Base-by-base conservation (phyloP, 768 basidiomycete species). In the Suillus ampliporus region DNA sequence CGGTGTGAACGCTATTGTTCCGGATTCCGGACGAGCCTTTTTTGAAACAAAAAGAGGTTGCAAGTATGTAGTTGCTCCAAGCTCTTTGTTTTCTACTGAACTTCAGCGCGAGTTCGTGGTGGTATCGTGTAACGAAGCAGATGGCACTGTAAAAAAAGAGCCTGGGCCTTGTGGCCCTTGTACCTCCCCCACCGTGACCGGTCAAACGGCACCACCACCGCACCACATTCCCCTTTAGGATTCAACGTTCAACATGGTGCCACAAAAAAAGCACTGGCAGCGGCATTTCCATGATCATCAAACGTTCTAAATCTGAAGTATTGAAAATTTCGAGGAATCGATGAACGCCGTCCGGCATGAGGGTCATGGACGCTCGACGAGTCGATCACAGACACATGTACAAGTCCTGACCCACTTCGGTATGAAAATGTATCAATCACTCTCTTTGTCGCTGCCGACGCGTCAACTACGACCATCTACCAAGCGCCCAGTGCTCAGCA, bases 1-100 rank as follows among this genome's bases (percentile, higher is more conserved):
- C 51, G 50, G 51, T 37, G 61, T 38, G 23, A 56, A 53, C 5
- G 5, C 40, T 66, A 66, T 66, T 66, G 65, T 66, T 64, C 62
- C 43, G 40, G 37, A 40, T 40, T 64, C 62, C 43, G 40, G 37
- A 40, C 26, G 2, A 26, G 40, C 54, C 38, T 60, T 26, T 43
- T 35, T 54, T 57, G 34, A 28, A 5, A 60, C 59, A 57, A 60
- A 57, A 48, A 10, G 37, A 23, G 15, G 37, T 38, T 31, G 35
- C 19, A 11, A 13, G n/a, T n/a, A 19, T 31, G 19, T 23, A 35
- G 52, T 17, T 52, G 34, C 52, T 28, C 34, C 13, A 37, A 31
- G 7, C 48, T 38, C 35, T 19, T 60, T 60, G 59, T 60, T 40
- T 56, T 52, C 14, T 31, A 21, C 21, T 35, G 11, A 19, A 23